phyloP scores from a whole-genome alignment of 2,329 filamentous ascomycete genomes.

The Clonostachys sp. region DNA sequence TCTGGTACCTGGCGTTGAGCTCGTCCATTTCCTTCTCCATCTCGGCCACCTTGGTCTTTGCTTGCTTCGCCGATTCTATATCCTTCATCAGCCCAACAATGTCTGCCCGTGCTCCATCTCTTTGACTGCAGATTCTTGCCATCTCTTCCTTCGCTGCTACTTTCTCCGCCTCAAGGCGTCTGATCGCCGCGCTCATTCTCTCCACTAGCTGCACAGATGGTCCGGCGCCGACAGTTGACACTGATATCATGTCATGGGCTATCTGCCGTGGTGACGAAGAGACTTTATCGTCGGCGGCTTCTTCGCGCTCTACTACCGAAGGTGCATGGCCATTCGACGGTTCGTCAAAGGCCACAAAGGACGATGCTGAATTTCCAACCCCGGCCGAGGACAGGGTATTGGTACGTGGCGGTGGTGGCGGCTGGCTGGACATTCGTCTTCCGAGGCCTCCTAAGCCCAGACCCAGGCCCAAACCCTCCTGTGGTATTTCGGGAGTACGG shows the following conservation, averaged over 20 bases:
- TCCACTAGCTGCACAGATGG: slow-evolving; percentile 94
- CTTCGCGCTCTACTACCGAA: slow-evolving; percentile 30
- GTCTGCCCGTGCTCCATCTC: slow-evolving; percentile 87
- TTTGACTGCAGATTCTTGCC: slow-evolving; percentile 71
- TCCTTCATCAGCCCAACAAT: slow-evolving; percentile 90
- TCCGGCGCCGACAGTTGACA: slow-evolving; percentile 84
- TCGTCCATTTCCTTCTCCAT: slow-evolving; percentile 65
- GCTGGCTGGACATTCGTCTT: slow-evolving; percentile 47
- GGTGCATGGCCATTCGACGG: slow-evolving; percentile 26
- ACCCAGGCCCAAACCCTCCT: slow-evolving; percentile 30
- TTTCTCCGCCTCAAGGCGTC: slow-evolving; percentile 87
- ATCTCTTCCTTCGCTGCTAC: slow-evolving; percentile 86
- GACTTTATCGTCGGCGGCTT: slow-evolving; percentile 36
- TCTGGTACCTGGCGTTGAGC: slow-evolving; percentile 77
- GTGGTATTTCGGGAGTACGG: slow-evolving; percentile 23
- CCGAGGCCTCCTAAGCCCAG: slow-evolving; percentile 19
- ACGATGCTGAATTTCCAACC: slow-evolving; percentile 31
- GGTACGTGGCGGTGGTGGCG: slow-evolving; percentile 12
- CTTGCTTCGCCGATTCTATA: slow-evolving; percentile 63
- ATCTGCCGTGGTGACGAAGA: slow-evolving; percentile 62
- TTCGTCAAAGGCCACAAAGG: slow-evolving; percentile 41
- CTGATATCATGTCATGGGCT: slow-evolving; percentile 80
- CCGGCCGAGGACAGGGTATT: no score
- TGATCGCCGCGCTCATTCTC: slow-evolving; percentile 89
- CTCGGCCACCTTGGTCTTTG: slow-evolving; percentile 53